Conservation (phyloP, 805 yeast genomes). For the Pichia heedii region DNA sequence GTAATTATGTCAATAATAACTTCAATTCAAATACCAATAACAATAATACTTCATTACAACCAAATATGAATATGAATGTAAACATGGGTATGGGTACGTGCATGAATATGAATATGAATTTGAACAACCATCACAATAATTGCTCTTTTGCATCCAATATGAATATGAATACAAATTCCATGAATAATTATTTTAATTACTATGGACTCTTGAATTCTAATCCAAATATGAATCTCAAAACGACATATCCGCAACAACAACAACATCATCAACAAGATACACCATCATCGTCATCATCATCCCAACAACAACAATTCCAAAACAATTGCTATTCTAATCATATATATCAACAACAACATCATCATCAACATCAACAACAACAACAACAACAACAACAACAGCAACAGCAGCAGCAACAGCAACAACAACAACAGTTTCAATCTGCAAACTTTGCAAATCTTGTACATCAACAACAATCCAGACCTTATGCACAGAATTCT, state of each 20-base stretch:
- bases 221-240: not conserved
- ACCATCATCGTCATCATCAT: not conserved
- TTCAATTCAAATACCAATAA: not conserved
- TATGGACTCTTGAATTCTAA: not conserved
- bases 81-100: not conserved
- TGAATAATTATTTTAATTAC: not conserved
- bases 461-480: not conserved
- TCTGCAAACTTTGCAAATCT: too few species aligned
- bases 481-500: not conserved
- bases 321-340: too few species aligned
- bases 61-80: not conserved
- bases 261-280: not conserved
- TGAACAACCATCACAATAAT: not conserved
- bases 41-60: not conserved
- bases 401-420: not conserved
- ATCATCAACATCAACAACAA: not conserved
- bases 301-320: too few species aligned
- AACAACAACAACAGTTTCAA: not conserved
- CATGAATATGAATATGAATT: not conserved
- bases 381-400: not conserved
- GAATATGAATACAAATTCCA: not conserved
- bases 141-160: too few species aligned
- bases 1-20: not conserved
- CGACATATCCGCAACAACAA: not conserved
- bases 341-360: not conserved